phyloP scores from a whole-genome alignment of 1,139 yeast species.

The Diutina sp. region DNA sequence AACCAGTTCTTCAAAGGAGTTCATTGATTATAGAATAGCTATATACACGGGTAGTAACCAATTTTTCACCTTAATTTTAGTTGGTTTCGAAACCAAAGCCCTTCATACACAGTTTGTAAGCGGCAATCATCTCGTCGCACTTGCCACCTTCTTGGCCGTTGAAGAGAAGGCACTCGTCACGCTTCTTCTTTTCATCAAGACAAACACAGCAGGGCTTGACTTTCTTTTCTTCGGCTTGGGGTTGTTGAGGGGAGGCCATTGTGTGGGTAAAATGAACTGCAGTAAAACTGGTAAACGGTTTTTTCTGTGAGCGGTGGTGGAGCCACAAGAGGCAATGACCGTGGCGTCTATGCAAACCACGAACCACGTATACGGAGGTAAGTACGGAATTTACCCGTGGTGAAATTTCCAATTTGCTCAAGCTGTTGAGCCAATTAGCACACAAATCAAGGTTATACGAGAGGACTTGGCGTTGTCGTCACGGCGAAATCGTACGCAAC shows the following conservation, averaged over 20 bases:
- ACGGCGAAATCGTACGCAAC: neutral
- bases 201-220: constrained; percentile 98
- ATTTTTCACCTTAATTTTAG: constrained; percentile 1
- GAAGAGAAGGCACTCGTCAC: constrained; percentile 79
- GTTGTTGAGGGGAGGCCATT: neutral
- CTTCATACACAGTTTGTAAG: constrained; percentile 82
- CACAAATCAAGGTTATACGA: neutral
- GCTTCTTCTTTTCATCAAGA: constrained; percentile 62
- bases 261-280: neutral
- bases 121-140: constrained; percentile 57
- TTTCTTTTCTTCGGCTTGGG: constrained; percentile 16
- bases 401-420: neutral
- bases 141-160: constrained; percentile 80
- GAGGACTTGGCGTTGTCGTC: neutral
- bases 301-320: neutral
- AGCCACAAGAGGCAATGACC: neutral
- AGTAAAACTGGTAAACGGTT: neutral
- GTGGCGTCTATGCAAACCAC: neutral
- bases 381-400: neutral
- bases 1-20: neutral
- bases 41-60: neutral
- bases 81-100: constrained; percentile 64
- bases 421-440: neutral
- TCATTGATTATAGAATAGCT: neutral
- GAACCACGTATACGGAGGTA: neutral